A percentile compares a stretch with the other conserved stretches of the same genome.
Evolutionary conservation across 1,284 basidiomycete species (phyloP).

Genomic region (Ustilago nuda): DNA sequence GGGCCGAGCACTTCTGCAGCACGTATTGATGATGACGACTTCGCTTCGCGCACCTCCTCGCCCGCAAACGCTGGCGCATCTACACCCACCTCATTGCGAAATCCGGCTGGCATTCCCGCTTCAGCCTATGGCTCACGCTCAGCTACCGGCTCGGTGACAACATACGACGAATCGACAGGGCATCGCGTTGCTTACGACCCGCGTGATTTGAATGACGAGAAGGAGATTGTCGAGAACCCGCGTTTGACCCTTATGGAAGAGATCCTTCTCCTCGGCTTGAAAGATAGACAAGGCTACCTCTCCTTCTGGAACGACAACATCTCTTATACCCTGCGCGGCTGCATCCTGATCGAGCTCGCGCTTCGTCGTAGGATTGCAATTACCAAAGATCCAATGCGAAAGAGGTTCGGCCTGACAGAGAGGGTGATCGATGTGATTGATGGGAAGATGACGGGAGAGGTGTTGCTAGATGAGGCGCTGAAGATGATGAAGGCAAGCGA

Average conservation of each 20-base stretch:
- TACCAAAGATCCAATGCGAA: slow-evolving; percentile 52
- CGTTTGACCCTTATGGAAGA: slow-evolving; percentile 96
- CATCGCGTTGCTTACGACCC: slow-evolving; percentile 87
- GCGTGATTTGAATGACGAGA: slow-evolving; percentile 82
- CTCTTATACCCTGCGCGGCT: slow-evolving; percentile 66
- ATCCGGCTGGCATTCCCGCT: slow-evolving; percentile 10
- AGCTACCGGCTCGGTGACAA: slow-evolving; percentile 50
- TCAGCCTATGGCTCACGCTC: slow-evolving; percentile 43
- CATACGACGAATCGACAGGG: slow-evolving; percentile 45
- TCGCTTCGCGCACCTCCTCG: slow-evolving; percentile 37
- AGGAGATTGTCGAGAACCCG: slow-evolving; percentile 82
- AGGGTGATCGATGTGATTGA: slow-evolving; percentile 63
- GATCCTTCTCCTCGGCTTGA: slow-evolving; percentile 87
- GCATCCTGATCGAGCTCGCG: slow-evolving; percentile 67
- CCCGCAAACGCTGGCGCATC: slow-evolving; percentile 32
- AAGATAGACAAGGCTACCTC: slow-evolving; percentile 78
- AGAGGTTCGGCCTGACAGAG: slow-evolving; percentile 48
- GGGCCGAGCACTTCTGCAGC: slow-evolving; percentile 33
- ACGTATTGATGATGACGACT: slow-evolving; percentile 40
- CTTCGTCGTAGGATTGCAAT: slow-evolving; percentile 62
- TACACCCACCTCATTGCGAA: slow-evolving; percentile 31
- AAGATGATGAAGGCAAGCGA: slow-evolving; percentile 64
- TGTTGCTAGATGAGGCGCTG: slow-evolving; percentile 66
- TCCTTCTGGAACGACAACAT: slow-evolving; percentile 70
- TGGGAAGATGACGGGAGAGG: slow-evolving; percentile 64